phyloP scores from a whole-genome alignment of 2,329 filamentous ascomycete genomes.

The Byssochlamys sp. region DNA sequence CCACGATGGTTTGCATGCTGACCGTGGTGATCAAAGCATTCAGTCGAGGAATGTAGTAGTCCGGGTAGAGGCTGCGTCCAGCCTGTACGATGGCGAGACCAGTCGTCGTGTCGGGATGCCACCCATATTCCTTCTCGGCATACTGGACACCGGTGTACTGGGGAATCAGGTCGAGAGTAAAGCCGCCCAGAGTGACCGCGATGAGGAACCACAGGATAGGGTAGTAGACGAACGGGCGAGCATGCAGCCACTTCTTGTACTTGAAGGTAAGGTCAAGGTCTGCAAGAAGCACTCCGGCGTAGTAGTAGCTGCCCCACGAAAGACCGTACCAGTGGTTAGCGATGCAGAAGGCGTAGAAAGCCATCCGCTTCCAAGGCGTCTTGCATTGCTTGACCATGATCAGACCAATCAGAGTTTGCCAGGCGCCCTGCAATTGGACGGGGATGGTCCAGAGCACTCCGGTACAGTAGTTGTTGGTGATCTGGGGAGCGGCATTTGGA shows the following conservation, averaged over 20 bases:
- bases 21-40: conserved; percentile 35
- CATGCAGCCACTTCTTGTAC: conserved; percentile 31
- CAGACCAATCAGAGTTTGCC: conserved; percentile 33
- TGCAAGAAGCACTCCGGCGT: conserved; percentile 37
- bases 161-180: conserved; percentile 28
- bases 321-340: conserved; percentile 39
- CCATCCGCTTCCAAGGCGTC: conserved; percentile 37
- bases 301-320: conserved; percentile 39
- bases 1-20: conserved; percentile 25
- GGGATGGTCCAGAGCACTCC: conserved; percentile 44
- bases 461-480: conserved; percentile 41
- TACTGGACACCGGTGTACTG: conserved; percentile 30
- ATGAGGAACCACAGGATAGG: conserved; percentile 24
- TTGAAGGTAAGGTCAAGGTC: conserved; percentile 40
- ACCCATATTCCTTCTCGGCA: conserved; percentile 31
- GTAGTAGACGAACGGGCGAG: conserved; percentile 27
- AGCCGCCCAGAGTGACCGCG: conserved; percentile 21
- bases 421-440: conserved; percentile 40
- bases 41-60: conserved; percentile 36
- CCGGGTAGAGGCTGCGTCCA: conserved; percentile 27
- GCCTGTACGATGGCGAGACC: conserved; percentile 30
- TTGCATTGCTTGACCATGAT: conserved; percentile 39
- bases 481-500: conserved; percentile 39
- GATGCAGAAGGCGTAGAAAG: conserved; percentile 36
- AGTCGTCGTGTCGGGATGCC: conserved; percentile 34